Conservation (phyloP, 2,329 filamentous ascomycete genomes). For the Ceratocystis colombiana region DNA sequence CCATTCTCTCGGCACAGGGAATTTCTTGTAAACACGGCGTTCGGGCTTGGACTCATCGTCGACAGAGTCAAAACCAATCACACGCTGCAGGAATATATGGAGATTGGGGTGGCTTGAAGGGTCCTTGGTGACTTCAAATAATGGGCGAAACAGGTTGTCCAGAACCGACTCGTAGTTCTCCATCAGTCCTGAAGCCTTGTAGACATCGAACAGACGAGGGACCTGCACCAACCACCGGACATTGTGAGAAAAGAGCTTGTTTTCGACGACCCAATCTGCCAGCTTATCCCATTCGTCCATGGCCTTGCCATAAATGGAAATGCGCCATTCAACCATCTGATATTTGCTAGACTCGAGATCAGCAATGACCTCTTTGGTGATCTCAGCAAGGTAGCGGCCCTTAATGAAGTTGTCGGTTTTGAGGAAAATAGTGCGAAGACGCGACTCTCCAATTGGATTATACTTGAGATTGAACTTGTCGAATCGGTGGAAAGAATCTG, state of each 20-base stretch:
- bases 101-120: constrained; percentile 82
- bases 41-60: constrained; percentile 98
- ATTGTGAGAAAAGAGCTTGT: constrained; percentile 96
- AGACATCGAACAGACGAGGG: constrained; percentile 88
- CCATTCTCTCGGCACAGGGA: constrained; percentile 82
- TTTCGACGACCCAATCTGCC: constrained; percentile 93
- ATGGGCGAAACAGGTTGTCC: constrained; percentile 79
- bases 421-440: constrained; percentile 91
- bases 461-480: constrained; percentile 99
- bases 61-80: constrained; percentile 94
- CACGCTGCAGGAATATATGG: constrained; percentile 85
- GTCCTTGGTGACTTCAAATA: constrained; percentile 89
- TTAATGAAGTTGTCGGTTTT: constrained; percentile 98
- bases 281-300: constrained; percentile 96
- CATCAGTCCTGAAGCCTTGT: constrained; percentile 81
- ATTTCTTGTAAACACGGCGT: constrained; percentile 88
- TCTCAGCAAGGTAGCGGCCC: constrained; percentile 89
- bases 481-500: constrained; percentile 95
- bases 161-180: constrained; percentile 83
- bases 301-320: constrained; percentile 88
- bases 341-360: constrained; percentile 98
- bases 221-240: constrained; percentile 96
- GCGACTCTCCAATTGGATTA: constrained; percentile 91
- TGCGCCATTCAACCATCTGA: constrained; percentile 98
- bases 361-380: constrained; percentile 94